Evolutionary conservation across 2,329 filamentous ascomycete genomes (phyloP).

Genomic region (Fusarium sp.): DNA sequence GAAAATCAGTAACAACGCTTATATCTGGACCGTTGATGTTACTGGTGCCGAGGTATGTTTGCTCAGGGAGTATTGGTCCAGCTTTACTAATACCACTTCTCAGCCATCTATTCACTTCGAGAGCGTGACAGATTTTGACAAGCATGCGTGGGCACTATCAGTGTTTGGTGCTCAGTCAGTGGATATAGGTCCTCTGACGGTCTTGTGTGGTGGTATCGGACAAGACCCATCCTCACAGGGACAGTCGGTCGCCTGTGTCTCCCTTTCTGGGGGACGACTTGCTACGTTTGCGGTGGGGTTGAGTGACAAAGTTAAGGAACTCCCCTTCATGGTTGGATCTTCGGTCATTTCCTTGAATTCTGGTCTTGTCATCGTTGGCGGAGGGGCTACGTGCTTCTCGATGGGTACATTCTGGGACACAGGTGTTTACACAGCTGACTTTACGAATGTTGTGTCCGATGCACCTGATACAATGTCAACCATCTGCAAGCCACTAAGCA

Average conservation of each 20-base stretch:
- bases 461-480: background rate
- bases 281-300: conserved; percentile 7
- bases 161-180: conserved; percentile 48
- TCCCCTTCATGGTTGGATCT: conserved; percentile 78
- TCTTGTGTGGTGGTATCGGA: conserved; percentile 50
- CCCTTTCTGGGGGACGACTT: conserved; percentile 42
- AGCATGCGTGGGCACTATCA: conserved; percentile 30
- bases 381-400: conserved; percentile 89
- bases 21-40: conserved; percentile 69
- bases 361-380: conserved; percentile 74
- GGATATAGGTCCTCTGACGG: conserved; percentile 29
- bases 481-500: background rate
- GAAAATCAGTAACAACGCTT: conserved; percentile 69
- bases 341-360: conserved; percentile 62
- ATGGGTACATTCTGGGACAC: conserved; percentile 89
- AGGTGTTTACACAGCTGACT: conserved; percentile 60
- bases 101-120: conserved; percentile 45
- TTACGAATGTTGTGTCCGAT: conserved; percentile 13
- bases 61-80: background rate
- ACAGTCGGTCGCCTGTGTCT: conserved; percentile 40
- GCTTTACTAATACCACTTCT: background rate
- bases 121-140: conserved; percentile 1
- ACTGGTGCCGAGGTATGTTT: conserved; percentile 50
- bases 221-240: conserved; percentile 41
- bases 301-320: conserved; percentile 1